Percentiles rank a stretch among this genome's conserved stretches.
Evolutionary conservation across 2,329 filamentous ascomycete genomes (phyloP).

Genomic region (Alternaria sp.): DNA sequence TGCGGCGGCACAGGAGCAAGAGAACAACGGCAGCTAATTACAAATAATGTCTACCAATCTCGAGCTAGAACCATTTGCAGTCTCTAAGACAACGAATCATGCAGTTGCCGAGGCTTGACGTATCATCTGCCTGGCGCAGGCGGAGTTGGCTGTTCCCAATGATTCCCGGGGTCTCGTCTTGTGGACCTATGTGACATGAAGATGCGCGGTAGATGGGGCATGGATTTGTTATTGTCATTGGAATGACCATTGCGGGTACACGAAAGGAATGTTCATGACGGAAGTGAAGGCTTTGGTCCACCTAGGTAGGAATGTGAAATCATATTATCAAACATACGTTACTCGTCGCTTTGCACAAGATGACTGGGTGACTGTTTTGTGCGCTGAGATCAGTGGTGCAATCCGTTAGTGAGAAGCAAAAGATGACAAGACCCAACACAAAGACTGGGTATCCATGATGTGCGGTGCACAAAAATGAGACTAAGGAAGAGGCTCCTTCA

Average conservation of each 20-base stretch:
- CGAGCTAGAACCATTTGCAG: constrained; percentile 22
- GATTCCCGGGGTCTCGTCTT: constrained; percentile 30
- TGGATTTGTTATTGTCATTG: constrained; percentile 22
- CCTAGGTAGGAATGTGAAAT: constrained; percentile 26
- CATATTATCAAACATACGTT: constrained; percentile 16
- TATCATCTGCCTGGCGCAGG: constrained; percentile 26
- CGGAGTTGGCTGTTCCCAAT: constrained; percentile 23
- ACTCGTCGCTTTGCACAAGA: constrained; percentile 9
- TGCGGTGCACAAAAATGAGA: background rate
- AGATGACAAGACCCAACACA: background rate
- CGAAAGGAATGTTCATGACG: constrained; percentile 15
- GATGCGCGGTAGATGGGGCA: constrained; percentile 28
- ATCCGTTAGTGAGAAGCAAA: background rate
- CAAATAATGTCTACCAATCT: constrained; percentile 7
- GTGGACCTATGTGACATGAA: constrained; percentile 20
- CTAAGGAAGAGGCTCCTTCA: background rate
- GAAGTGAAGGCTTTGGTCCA: constrained; percentile 13
- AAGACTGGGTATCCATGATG: background rate
- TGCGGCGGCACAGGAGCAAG: constrained; percentile 58
- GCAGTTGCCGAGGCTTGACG: constrained; percentile 20
- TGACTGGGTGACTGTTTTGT: background rate
- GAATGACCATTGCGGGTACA: constrained; percentile 24
- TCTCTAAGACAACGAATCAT: constrained; percentile 20
- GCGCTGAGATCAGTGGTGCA: background rate
- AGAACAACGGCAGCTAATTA: constrained; percentile 48